These are phyloP conservation scores for Phaeosphaeriaceae sp. DNA, from an alignment of 2,329 filamentous ascomycete genomes.

Conservation along the genomic window DNA sequence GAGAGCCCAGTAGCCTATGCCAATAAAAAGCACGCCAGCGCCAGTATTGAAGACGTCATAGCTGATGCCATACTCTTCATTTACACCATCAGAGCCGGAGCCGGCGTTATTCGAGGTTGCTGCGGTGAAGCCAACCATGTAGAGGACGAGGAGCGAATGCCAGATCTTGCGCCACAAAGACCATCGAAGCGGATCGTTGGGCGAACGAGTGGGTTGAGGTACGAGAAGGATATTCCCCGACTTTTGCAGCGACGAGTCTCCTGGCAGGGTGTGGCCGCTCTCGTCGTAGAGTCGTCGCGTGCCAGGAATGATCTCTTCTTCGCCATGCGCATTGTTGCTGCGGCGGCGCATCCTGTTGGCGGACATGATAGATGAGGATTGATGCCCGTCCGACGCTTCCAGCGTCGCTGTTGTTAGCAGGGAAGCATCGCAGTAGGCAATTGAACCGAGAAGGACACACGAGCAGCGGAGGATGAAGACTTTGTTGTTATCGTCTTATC, in stretches of 20 bases:
- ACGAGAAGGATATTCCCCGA: background rate
- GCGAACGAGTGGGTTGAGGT: background rate
- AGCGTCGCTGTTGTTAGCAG: background rate
- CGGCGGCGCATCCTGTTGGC: background rate
- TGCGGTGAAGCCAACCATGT: background rate
- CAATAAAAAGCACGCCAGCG: background rate
- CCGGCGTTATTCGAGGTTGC: background rate
- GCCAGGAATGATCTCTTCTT: background rate
- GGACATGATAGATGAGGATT: background rate
- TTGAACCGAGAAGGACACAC: background rate
- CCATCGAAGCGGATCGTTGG: background rate
- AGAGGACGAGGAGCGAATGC: background rate
- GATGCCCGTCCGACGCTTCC: background rate
- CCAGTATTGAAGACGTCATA: background rate
- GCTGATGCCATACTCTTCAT: background rate
- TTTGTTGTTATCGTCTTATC: background rate
- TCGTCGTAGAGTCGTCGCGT: background rate
- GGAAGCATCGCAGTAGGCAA: background rate
- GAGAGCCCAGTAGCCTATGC: background rate
- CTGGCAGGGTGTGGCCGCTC: background rate
- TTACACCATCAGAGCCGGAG: background rate
- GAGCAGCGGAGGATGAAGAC: background rate
- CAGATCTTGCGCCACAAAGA: background rate
- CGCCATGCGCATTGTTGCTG: background rate
- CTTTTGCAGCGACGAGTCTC: background rate